Base-by-base conservation (phyloP, 2,329 filamentous ascomycete genomes). In the Fusarium sp. region DNA sequence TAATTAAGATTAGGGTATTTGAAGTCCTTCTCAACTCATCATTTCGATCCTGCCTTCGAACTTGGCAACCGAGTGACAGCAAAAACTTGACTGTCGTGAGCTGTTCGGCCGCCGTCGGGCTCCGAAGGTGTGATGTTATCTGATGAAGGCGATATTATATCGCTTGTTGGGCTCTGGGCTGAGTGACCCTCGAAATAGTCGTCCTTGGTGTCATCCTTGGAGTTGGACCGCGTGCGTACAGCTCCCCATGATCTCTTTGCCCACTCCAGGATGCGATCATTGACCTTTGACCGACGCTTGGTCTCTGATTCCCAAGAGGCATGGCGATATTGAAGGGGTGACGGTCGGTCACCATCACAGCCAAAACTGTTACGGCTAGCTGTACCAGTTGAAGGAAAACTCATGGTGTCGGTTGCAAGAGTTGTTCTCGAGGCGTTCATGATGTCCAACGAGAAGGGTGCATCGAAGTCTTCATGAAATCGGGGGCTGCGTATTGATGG, bases 391-490 rank as follows among this genome's bases (percentile, higher is more conserved):
- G 72, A 78, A 42, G 78, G 75, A 20, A 73, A 79, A 55, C 73
- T 77, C 61, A 77, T 76, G 53, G 51, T 65, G 30, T 78, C 75
- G 45, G 77, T 79, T 28, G 76, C 68, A 33, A 77, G 71, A 5
- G 79, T 79, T 24, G 77, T 78, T 36, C 71, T 72, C 2, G 79
- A 79, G 48, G 78, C 75, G 58, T 81, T 80, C 68, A 81, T 68
- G 35, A 83, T 75, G 13, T 77, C 78, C 68, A 80, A 78, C 39
- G 79, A 82, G 68, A 83, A 82, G 22, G 81, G 81, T 5, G 81
- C 81, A 65, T 83, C 78, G 64, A 83, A 83, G 61, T 83, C 80
- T 69, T 83, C 81, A 66, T 65, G 78, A 68, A 83, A 83, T 36
- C 81, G 79, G 20, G 81, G 81, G 54, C 76, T 80, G 58, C 76